Conservation (phyloP, 495 filamentous ascomycete genomes). For the Talaromyces thailandensis region DNA sequence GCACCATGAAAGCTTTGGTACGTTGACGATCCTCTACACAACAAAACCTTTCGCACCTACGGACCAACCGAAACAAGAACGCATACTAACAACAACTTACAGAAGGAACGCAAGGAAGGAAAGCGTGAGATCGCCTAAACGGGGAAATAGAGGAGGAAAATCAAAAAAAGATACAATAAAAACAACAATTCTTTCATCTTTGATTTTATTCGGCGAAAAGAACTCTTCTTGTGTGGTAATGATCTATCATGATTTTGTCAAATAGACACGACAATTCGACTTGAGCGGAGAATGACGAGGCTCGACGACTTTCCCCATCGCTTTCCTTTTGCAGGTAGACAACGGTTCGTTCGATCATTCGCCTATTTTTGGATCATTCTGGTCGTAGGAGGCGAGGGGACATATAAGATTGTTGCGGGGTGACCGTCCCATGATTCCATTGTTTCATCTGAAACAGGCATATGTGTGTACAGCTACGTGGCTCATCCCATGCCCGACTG, state of each 20-base stretch:
- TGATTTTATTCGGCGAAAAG: slow-evolving; percentile 1
- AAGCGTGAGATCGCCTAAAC: slow-evolving; percentile 85
- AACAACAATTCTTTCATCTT: neutral
- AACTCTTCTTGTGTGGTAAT: slow-evolving; percentile 4
- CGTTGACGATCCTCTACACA: slow-evolving; percentile 24
- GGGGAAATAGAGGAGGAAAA: slow-evolving; percentile 10
- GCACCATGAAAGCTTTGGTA: slow-evolving; percentile 96
- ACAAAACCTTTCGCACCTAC: neutral
- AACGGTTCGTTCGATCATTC: neutral
- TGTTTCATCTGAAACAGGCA: slow-evolving; percentile 46
- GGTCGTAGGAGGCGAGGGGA: neutral
- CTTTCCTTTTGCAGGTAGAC: neutral
- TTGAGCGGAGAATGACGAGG: neutral
- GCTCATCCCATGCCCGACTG: slow-evolving; percentile 64
- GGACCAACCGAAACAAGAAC: neutral
- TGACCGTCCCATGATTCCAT: neutral
- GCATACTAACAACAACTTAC: slow-evolving; percentile 39
- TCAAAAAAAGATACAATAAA: neutral
- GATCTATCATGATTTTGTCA: slow-evolving; percentile 6
- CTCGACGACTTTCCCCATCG: neutral
- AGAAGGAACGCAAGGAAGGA: slow-evolving; percentile 98
- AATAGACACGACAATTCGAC: slow-evolving; percentile 3
- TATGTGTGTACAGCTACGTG: slow-evolving; percentile 99
- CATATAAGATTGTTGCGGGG: neutral
- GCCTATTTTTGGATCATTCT: neutral